Evolutionary conservation across 2,329 filamentous ascomycete genomes (phyloP), one percentile per base, ranked within the genome.

Genomic region (Curvularia eragrostidis): DNA sequence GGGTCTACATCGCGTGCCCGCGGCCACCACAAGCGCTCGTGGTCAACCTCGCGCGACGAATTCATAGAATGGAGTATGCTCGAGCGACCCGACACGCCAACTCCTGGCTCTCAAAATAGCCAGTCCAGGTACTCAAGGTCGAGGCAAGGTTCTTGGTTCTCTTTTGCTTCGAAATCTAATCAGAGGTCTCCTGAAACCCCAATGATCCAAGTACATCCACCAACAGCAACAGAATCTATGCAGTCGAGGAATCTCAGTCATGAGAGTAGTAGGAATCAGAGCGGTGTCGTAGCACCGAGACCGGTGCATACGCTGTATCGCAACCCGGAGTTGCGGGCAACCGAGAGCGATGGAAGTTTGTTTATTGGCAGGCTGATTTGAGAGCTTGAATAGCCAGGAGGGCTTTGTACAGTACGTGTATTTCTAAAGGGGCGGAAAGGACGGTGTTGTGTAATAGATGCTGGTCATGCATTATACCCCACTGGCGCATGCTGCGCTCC

Each of bases 181-280:
- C 39, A 59, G 0, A 55, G 36, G 13, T 51, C 50, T 13, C 41
- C 39, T 1, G 43, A 57, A 0, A 39, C 66, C 8, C 69, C 70
- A 2, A 64, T 54, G 13, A 74, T 74, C 13, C 66, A 65, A 6
- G 62, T 75, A 5, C 64, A 70, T 18, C 54, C 64, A 12, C 70
- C 71, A 19, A 9, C n/a, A 30, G 66, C 61, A 15, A 61, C 59
- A 1, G 56, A 70, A 5, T 59, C 61, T 1, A 54, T 60, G 6
- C 65, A 69, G 30, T 28, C 44, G n/a, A 66, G 68, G 18, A 60
- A 70, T 24, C 39, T 52, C 3, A 72, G 65, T 28, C 46, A 61
- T 4, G 61, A 69, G 10, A 71, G 67, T 38, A 65, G 58, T 56
- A 54, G 44, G 7, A 72, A 63, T 26, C 56, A 69, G 18, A 48